These are phyloP conservation scores for Picocystis sp. DNA, from an alignment of 163 green algal species.

Conservation along the genomic window DNA sequence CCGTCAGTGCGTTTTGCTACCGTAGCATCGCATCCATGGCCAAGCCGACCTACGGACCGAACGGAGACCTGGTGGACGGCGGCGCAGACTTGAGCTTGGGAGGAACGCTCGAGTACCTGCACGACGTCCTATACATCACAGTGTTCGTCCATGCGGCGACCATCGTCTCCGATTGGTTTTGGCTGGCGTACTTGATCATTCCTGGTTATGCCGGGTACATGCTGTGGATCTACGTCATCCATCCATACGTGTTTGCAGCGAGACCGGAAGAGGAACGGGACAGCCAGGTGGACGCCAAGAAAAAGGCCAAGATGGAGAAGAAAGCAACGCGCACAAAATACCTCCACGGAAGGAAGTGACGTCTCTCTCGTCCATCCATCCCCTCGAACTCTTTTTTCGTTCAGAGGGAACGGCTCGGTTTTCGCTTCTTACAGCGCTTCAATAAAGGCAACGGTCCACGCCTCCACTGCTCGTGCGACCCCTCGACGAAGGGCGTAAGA, in stretches of 20 bases:
- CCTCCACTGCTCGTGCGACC: too few relatives aligned
- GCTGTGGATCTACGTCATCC: constrained; percentile 16
- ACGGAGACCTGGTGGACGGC: constrained; percentile 31
- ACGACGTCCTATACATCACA: constrained; percentile 37
- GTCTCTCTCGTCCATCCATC: too few relatives aligned
- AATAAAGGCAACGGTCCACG: too few relatives aligned
- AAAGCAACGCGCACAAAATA: too few relatives aligned
- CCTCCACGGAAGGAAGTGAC: too few relatives aligned
- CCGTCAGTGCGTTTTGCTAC: constrained; percentile 17
- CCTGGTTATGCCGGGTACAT: constrained; percentile 21
- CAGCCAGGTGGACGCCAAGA: too few relatives aligned
- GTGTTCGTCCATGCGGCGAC: constrained; percentile 19
- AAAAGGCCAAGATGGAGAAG: too few relatives aligned
- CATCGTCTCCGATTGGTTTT: constrained; percentile 12
- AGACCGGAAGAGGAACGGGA: too few relatives aligned
- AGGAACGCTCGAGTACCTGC: constrained; percentile 31
- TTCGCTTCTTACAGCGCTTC: too few relatives aligned
- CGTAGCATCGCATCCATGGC: constrained; percentile 7
- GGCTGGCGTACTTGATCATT: constrained; percentile 14
- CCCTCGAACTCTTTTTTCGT: too few relatives aligned
- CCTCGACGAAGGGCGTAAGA: too few relatives aligned
- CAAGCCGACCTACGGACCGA: constrained; percentile 22
- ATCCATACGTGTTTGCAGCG: constrained; percentile 17
- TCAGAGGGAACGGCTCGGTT: too few relatives aligned
- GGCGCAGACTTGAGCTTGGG: constrained; percentile 30